Evolutionary conservation across 2,329 filamentous ascomycete species (phyloP).

Genomic region (Colletotrichum orbiculare): DNA sequence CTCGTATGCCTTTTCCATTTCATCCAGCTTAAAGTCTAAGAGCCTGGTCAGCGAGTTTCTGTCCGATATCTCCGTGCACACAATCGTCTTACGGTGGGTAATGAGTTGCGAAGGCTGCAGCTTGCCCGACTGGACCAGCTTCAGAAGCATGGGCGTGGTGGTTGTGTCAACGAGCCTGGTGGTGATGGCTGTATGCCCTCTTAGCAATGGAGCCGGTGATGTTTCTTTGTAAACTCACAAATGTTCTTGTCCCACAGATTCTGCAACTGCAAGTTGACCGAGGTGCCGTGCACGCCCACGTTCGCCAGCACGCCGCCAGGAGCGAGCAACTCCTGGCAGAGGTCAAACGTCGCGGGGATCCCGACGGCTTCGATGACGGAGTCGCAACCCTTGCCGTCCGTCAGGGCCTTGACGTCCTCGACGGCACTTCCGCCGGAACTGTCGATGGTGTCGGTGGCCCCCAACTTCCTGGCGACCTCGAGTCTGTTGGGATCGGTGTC

Average conservation of each 20-base stretch:
- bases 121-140: conserved; percentile 53
- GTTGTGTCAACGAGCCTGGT: conserved; percentile 59
- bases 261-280: conserved; percentile 62
- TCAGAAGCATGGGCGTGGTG: conserved; percentile 61
- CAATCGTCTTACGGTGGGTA: conserved; percentile 52
- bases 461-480: conserved; percentile 57
- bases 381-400: conserved; percentile 64
- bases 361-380: conserved; percentile 69
- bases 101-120: conserved; percentile 55
- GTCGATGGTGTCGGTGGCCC: conserved; percentile 58
- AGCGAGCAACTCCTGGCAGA: conserved; percentile 64
- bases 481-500: conserved; percentile 62
- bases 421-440: conserved; percentile 49
- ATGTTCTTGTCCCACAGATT: conserved; percentile 66
- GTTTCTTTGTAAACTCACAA: conserved; percentile 46
- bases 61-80: accelerated
- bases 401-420: conserved; percentile 54
- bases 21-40: conserved; percentile 52
- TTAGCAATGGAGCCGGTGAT: not conserved
- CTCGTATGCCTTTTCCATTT: conserved; percentile 56
- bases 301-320: conserved; percentile 66
- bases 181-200: conserved; percentile 50
- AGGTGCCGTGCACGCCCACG: conserved; percentile 67
- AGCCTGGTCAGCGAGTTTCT: not conserved
- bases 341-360: conserved; percentile 61